These are phyloP conservation scores for Termitomyces sp. DNA, from an alignment of 768 basidiomycete genomes.

Conservation along the genomic window DNA sequence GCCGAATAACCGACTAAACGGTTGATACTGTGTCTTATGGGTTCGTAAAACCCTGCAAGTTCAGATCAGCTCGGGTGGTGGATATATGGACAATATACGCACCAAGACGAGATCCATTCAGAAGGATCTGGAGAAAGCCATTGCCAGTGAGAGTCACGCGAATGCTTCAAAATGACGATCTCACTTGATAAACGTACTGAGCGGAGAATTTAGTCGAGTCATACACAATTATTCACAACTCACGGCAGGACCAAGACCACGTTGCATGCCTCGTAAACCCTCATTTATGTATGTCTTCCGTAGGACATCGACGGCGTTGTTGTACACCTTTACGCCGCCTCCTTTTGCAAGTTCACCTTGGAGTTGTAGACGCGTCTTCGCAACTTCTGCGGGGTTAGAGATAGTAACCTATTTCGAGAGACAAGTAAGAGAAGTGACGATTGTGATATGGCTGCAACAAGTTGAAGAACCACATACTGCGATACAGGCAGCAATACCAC, in stretches of 20 bases:
- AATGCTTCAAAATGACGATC: constrained; percentile 17
- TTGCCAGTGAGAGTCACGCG: constrained; percentile 9
- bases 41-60: constrained; percentile 87
- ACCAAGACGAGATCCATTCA: constrained; percentile 93
- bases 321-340: constrained; percentile 77
- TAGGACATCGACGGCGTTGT: constrained; percentile 81
- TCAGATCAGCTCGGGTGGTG: neutral
- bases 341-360: constrained; percentile 90
- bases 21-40: constrained; percentile 75
- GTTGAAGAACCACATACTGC: constrained; percentile 57
- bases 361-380: constrained; percentile 93
- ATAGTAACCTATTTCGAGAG: constrained; percentile 58
- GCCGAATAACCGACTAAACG: constrained; percentile 57
- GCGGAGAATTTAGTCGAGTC: constrained; percentile 16
- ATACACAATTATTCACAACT: constrained; percentile 21
- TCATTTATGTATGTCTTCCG: constrained; percentile 87
- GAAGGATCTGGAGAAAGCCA: constrained; percentile 58
- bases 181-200: constrained; percentile 90
- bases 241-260: constrained; percentile 89
- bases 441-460: neutral
- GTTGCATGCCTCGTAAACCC: constrained; percentile 87
- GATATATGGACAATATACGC: constrained; percentile 9
- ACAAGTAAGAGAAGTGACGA: neutral
- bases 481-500: constrained; percentile 87
- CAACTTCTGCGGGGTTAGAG: constrained; percentile 79